These are phyloP conservation scores for Epicoccum nigrum DNA, from an alignment of 2,329 filamentous ascomycete species.

Conservation along the genomic window DNA sequence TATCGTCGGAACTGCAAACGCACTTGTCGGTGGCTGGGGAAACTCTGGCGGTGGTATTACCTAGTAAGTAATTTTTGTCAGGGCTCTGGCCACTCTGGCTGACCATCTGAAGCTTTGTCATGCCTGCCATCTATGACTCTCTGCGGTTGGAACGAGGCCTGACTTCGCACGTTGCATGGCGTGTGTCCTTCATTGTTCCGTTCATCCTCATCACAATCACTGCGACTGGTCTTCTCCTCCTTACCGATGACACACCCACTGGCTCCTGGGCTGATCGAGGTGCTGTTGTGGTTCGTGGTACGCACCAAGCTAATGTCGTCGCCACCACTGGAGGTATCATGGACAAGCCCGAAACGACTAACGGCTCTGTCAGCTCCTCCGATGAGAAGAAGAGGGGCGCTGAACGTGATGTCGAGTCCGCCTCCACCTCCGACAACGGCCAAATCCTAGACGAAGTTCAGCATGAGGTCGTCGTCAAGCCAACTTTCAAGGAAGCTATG, in stretches of 20 bases:
- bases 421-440: slow-evolving; percentile 50
- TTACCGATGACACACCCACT: slow-evolving; percentile 81
- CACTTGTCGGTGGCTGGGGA: slow-evolving; percentile 81
- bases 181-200: slow-evolving; percentile 82
- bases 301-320: slow-evolving; percentile 56
- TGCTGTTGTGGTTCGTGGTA: slow-evolving; percentile 59
- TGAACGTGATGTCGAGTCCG: slow-evolving; percentile 52
- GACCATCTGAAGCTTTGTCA: slow-evolving; percentile 67
- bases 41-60: slow-evolving; percentile 90
- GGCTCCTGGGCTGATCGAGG: slow-evolving; percentile 80
- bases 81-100: background rate
- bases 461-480: slow-evolving; percentile 67
- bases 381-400: slow-evolving; percentile 45
- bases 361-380: slow-evolving; percentile 47
- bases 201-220: slow-evolving; percentile 74
- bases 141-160: slow-evolving; percentile 66
- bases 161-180: slow-evolving; percentile 74
- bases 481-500: slow-evolving; percentile 64
- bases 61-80: slow-evolving; percentile 56
- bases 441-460: slow-evolving; percentile 63
- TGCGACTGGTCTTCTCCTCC: slow-evolving; percentile 71
- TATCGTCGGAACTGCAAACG: slow-evolving; percentile 86
- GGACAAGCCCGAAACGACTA: slow-evolving; percentile 45
- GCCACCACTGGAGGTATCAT: slow-evolving; percentile 58
- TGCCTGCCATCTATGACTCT: slow-evolving; percentile 87